Conservation (phyloP, 2,329 filamentous ascomycete species). For the Diaporthe citri region DNA sequence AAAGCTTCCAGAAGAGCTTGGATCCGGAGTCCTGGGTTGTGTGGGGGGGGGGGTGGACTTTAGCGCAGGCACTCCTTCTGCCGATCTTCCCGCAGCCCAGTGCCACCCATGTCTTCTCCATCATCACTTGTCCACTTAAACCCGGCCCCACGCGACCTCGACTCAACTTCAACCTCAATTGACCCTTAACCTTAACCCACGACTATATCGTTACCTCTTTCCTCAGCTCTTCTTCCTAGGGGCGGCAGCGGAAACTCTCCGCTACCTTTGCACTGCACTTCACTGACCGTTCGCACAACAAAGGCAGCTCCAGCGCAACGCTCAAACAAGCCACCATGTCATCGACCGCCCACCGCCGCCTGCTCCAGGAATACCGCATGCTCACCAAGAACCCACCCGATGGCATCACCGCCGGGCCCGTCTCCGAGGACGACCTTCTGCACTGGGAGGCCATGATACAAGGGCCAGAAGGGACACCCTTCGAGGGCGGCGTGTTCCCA, state of each 20-base stretch:
- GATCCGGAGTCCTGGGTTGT: slow-evolving; percentile 8
- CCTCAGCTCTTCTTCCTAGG: neutral
- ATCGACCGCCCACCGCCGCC: slow-evolving; percentile 77
- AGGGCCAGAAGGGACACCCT: slow-evolving; percentile 94
- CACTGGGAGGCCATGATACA: slow-evolving; percentile 97
- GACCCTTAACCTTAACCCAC: neutral
- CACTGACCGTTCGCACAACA: neutral
- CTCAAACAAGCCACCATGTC: slow-evolving; percentile 63
- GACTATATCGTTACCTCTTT: neutral
- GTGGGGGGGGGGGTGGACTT: slow-evolving; percentile 3
- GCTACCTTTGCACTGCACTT: neutral
- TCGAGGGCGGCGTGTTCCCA: slow-evolving; percentile 94
- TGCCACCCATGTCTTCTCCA: slow-evolving; percentile 7
- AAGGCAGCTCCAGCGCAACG: neutral
- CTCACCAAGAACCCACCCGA: slow-evolving; percentile 97
- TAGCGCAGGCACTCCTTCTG: slow-evolving; percentile 6
- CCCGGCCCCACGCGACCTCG: slow-evolving; percentile 6
- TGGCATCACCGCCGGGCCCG: slow-evolving; percentile 93
- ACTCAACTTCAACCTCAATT: neutral
- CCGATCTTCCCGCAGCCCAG: slow-evolving; percentile 13
- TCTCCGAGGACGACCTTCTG: slow-evolving; percentile 95
- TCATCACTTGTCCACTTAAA: slow-evolving; percentile 19
- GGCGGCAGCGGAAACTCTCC: neutral
- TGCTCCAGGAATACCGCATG: slow-evolving; percentile 96
- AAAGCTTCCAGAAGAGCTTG: slow-evolving; percentile 32